These are phyloP conservation scores for Cryptococcus sp. DNA, from an alignment of 1,284 basidiomycete genomes.

Conservation along the genomic window DNA sequence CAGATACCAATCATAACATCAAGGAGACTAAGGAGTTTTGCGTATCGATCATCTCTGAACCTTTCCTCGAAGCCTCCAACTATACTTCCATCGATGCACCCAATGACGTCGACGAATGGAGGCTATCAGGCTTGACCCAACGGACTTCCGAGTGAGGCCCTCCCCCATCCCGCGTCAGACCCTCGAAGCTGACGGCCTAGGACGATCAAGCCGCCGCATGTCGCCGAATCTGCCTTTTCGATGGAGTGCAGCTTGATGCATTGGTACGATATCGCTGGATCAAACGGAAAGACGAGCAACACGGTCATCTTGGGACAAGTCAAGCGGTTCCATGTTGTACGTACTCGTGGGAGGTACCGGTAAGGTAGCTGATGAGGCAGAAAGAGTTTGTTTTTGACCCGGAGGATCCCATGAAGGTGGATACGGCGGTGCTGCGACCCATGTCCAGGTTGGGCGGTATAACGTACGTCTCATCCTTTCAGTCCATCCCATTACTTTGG, in stretches of 20 bases:
- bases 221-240: slow-evolving; percentile 64
- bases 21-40: slow-evolving; percentile 63
- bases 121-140: slow-evolving; percentile 63
- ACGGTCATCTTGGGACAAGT: slow-evolving; percentile 63
- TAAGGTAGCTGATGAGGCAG: slow-evolving; percentile 19
- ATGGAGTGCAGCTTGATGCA: slow-evolving; percentile 66
- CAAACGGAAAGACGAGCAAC: slow-evolving; percentile 48
- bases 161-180: slow-evolving; percentile 29
- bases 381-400: slow-evolving; percentile 56
- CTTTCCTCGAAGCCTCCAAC: slow-evolving; percentile 68
- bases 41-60: slow-evolving; percentile 68
- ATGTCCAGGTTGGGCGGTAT: slow-evolving; percentile 62
- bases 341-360: slow-evolving; percentile 4
- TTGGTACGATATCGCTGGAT: slow-evolving; percentile 54
- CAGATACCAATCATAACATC: slow-evolving; percentile 67
- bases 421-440: slow-evolving; percentile 53
- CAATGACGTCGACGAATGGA: slow-evolving; percentile 63
- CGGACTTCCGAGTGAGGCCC: slow-evolving; percentile 53
- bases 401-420: slow-evolving; percentile 34
- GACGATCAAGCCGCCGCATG: slow-evolving; percentile 59
- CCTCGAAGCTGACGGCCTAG: slow-evolving; percentile 16
- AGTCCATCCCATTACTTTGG: background rate
- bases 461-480: slow-evolving; percentile 48
- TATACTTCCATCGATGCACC: slow-evolving; percentile 63
- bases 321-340: slow-evolving; percentile 56